A percentile compares a stretch with the other conserved stretches of the same genome.
Conservation (phyloP, 108 stramenopile species). For the Skeletonema potamos region DNA sequence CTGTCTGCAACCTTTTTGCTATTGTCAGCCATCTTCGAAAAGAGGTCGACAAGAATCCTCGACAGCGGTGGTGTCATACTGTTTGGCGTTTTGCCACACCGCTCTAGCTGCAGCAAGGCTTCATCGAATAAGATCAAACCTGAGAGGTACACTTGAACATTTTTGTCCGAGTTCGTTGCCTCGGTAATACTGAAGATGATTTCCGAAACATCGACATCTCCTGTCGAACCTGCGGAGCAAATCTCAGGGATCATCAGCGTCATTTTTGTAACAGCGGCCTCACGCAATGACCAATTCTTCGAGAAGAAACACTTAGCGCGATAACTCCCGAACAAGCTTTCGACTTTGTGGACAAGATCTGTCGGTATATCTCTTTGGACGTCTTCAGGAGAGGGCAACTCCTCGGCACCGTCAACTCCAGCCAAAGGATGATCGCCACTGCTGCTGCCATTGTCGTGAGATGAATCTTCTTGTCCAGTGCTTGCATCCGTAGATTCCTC, state of each 20-base stretch:
- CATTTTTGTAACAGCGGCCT: slow-evolving; percentile 55
- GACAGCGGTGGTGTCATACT: slow-evolving; percentile 21
- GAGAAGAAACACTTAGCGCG: slow-evolving; percentile 53
- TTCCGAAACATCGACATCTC: slow-evolving; percentile 5
- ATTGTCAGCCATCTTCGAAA: slow-evolving; percentile 38
- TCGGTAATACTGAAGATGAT: slow-evolving; percentile 36
- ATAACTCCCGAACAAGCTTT: slow-evolving; percentile 48
- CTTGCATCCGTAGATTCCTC: neutral
- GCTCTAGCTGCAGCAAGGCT: slow-evolving; percentile 36
- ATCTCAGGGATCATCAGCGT: slow-evolving; percentile 35
- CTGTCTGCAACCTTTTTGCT: slow-evolving; percentile 41
- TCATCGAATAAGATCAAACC: slow-evolving; percentile 47
- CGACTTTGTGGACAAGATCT: slow-evolving; percentile 40
- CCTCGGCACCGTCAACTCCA: slow-evolving; percentile 50
- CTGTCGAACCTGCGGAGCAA: neutral
- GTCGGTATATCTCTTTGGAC: slow-evolving; percentile 23
- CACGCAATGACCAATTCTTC: slow-evolving; percentile 55
- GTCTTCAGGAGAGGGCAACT: slow-evolving; percentile 57
- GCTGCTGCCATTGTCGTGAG: neutral
- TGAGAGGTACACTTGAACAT: slow-evolving; percentile 46
- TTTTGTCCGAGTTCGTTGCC: slow-evolving; percentile 35
- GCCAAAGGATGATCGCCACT: slow-evolving; percentile 39
- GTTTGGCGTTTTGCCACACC: slow-evolving; percentile 5
- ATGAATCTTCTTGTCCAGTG: neutral
- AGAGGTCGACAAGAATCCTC: slow-evolving; percentile 27